Base-by-base conservation (phyloP, 768 basidiomycete species). In the Termitomyces heimii region DNA sequence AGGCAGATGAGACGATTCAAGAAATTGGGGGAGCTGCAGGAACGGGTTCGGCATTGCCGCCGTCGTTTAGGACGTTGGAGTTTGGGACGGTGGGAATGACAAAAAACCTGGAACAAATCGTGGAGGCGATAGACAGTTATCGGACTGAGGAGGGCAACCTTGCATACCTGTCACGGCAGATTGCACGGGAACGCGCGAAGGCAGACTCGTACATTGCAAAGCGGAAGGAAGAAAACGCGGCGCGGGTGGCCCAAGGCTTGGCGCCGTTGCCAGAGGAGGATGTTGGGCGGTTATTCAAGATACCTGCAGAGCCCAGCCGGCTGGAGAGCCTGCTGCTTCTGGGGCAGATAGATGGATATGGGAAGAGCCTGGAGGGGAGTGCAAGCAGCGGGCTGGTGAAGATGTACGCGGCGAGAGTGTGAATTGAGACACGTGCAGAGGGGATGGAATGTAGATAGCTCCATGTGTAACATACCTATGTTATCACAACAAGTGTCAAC, bases 91-190 rank as follows among this genome's bases (percentile, higher is more conserved):
- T 79, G 5, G 82, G 87, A 8, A 76, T 91, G 51, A 84, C 88
- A 54, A 81, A 81, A 67, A 90, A 90, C 68, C 73, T 96, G 61
- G 90, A 92, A 75, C 83, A 88, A 69, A 84, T 94, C 50, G 84
- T 91, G 59, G 92, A 96, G 70, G 84, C 88, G 0, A 77, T 96
- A 58, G 92, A 94, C 73, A 82, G 75, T 64, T 92, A 94, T 74
- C 84, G 86, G 65, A 92, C 89, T 54, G 94, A 97, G 71, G 91
- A 95, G 66, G 90, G 92, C 51, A 96, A 96, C 71, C 81, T 94
- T 62, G 93, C 89, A 53, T 97, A 93, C 77, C 75, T 92, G 63
- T 79, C 79, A 45, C 85, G 94, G 54, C 94, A 95, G 69, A 95
- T 95, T 66, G 86, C 86, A 31, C 82, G 94, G 31, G 94, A 97